Conservation (phyloP, 1,284 basidiomycete species). For the Schizophyllum commune region DNA sequence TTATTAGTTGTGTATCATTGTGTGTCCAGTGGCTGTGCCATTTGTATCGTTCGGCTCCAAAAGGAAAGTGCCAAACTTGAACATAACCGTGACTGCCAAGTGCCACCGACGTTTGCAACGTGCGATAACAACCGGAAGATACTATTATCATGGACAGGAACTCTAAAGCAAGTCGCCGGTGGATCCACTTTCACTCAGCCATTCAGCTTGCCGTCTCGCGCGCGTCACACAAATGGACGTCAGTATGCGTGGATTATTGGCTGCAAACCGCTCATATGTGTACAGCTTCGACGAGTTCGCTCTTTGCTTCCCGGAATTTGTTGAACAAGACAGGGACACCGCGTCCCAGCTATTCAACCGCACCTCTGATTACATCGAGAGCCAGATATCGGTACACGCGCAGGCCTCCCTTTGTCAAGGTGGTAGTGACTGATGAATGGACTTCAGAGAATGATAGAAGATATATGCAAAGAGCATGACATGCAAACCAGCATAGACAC, state of each 20-base stretch:
- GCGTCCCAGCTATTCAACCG: conserved; percentile 58
- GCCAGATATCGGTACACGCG: conserved; percentile 46
- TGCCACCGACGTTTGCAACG: no score
- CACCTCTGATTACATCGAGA: conserved; percentile 62
- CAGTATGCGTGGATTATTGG: conserved; percentile 22
- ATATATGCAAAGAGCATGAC: conserved; percentile 54
- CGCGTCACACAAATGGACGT: conserved; percentile 78
- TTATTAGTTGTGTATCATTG: no score
- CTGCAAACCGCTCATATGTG: background rate
- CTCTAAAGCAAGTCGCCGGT: conserved; percentile 51
- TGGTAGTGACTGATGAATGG: conserved; percentile 4
- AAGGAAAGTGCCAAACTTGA: no score
- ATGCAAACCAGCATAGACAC: conserved; percentile 62
- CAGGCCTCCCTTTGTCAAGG: background rate
- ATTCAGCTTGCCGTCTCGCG: conserved; percentile 67
- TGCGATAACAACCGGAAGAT: no score
- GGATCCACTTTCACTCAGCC: conserved; percentile 69
- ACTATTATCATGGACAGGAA: conserved; percentile 26
- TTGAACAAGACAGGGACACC: conserved; percentile 64
- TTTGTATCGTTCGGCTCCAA: no score
- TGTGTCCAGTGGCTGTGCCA: no score
- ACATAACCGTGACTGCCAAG: no score
- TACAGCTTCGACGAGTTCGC: conserved; percentile 67
- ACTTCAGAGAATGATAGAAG: conserved; percentile 40
- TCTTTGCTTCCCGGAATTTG: conserved; percentile 69